These are phyloP conservation scores for Theileria luwenshuni DNA, from an alignment of 169 alveolate species.

Conservation along the genomic window DNA sequence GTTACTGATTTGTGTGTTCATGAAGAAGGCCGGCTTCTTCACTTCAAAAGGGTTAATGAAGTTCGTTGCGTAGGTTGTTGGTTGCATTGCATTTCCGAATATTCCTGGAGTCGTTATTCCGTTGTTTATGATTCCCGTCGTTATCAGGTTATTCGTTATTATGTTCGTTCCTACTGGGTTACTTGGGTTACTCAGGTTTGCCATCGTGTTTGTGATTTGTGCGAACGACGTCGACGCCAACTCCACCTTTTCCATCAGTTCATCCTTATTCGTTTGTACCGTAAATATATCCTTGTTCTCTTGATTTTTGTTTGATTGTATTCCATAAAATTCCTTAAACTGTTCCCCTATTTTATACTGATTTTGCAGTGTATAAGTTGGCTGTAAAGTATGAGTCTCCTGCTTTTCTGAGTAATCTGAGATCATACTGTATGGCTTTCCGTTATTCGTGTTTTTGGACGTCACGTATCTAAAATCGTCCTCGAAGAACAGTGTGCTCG, in stretches of 20 bases:
- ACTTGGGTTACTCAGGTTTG: neutral
- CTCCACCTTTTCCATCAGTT: neutral
- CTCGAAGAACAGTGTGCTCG: slow-evolving; percentile 17
- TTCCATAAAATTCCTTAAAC: too few species aligned
- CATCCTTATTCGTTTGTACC: neutral
- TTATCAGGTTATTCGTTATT: neutral
- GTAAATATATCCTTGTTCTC: neutral
- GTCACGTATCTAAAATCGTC: slow-evolving; percentile 33
- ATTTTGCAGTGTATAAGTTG: neutral
- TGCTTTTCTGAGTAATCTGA: neutral
- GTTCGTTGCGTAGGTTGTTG: too few species aligned
- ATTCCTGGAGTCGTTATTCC: neutral
- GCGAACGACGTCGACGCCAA: slow-evolving; percentile 5
- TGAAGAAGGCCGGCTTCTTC: neutral
- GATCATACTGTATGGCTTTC: neutral
- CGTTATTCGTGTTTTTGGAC: slow-evolving; percentile 1
- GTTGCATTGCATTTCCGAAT: too few species aligned
- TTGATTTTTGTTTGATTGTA: too few species aligned
- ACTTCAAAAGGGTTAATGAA: neutral
- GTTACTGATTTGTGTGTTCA: neutral
- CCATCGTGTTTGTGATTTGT: neutral
- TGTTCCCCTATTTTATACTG: neutral
- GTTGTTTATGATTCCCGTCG: neutral
- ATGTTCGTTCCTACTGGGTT: neutral
- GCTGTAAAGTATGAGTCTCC: neutral